These are phyloP conservation scores for Amniculicola lignicola DNA, from an alignment of 495 filamentous ascomycete species.

Conservation along the genomic window DNA sequence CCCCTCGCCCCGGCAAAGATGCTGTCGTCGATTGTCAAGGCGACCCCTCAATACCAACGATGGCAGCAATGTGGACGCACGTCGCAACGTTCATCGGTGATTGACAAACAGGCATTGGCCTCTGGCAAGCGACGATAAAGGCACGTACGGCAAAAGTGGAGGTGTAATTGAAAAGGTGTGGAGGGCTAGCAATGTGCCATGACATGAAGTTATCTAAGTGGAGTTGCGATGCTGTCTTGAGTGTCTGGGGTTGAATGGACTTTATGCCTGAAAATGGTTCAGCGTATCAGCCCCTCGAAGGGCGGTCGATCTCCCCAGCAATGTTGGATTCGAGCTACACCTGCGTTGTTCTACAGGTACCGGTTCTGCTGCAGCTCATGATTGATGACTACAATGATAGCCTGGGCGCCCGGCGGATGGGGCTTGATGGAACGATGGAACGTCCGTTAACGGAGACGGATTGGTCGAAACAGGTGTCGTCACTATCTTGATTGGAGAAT, in stretches of 20 bases:
- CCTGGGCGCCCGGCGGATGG: background rate
- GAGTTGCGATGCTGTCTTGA: conserved; percentile 18
- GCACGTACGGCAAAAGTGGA: conserved; percentile 35
- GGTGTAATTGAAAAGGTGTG: conserved; percentile 32
- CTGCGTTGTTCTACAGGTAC: conserved; percentile 12
- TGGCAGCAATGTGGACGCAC: conserved; percentile 6
- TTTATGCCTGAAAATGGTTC: conserved; percentile 31
- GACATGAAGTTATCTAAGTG: conserved; percentile 31
- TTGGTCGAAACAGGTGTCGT: conserved; percentile 8
- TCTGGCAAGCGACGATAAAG: conserved; percentile 22
- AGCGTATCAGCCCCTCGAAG: conserved; percentile 26
- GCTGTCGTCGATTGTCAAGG: conserved; percentile 7
- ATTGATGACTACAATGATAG: conserved; percentile 3
- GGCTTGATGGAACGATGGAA: conserved; percentile 10
- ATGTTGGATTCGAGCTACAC: conserved; percentile 3
- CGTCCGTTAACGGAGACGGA: conserved; percentile 20
- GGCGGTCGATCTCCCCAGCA: conserved; percentile 11
- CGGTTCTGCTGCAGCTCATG: conserved; percentile 12
- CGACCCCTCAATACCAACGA: conserved; percentile 12
- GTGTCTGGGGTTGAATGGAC: conserved; percentile 23
- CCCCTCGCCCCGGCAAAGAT: conserved; percentile 10
- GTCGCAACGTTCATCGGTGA: conserved; percentile 20
- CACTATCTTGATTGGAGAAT: conserved; percentile 17
- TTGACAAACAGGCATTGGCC: conserved; percentile 24
- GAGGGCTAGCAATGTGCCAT: conserved; percentile 35